Base-by-base conservation (phyloP, 208 protist genomes). In the Crithidia sp. region DNA sequence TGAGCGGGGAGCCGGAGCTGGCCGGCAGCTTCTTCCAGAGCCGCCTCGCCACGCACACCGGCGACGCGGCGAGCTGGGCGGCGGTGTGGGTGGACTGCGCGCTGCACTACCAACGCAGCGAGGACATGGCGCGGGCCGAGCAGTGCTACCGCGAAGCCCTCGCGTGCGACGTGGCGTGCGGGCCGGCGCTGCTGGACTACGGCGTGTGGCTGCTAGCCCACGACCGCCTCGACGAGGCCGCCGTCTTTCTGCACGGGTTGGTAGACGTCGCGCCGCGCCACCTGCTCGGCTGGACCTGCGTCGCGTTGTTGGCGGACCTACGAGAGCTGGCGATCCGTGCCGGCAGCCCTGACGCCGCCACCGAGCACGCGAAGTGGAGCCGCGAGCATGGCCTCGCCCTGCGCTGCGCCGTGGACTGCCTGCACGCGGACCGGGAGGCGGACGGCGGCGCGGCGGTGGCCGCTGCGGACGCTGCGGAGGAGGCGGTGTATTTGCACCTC, bases 101-200 rank as follows among this genome's bases (percentile, higher is more conserved):
- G 4, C 56, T 77, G 57, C 93, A 94, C 76, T 96, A 91, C 86
- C 67, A 89, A 19, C 86, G 91, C 61, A 71, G 71, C n/a, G 87
- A 86, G n/a, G 84, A 95, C 44, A 59, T 85, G n/a, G 71, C 80
- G 45, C 91, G 88, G 71, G 91, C 95, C 17, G 95, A 98, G 84
- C 88, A 95, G 78, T 91, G 87, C 66, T 97, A 95, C 58, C 90
- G 92, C 52, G 95, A 98, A 65, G 92, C 93, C 37, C 82, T 98
- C 64, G 80, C 91, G 17, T 82, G 82, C 74, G 82, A 94, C 59
- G 79, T 89, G 37, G 17, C 16, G 5, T 76, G 91, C 72, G 69
- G 89, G n/a, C 65, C 67, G 40, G 82, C 79, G 37, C 81, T 98
- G 62, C 64, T 93, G 45, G 84, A 85, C 60, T 97, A 97, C 76